Evolutionary conservation across 1,139 yeast species (phyloP).

Genomic region (Lodderomyces beijingensis): DNA sequence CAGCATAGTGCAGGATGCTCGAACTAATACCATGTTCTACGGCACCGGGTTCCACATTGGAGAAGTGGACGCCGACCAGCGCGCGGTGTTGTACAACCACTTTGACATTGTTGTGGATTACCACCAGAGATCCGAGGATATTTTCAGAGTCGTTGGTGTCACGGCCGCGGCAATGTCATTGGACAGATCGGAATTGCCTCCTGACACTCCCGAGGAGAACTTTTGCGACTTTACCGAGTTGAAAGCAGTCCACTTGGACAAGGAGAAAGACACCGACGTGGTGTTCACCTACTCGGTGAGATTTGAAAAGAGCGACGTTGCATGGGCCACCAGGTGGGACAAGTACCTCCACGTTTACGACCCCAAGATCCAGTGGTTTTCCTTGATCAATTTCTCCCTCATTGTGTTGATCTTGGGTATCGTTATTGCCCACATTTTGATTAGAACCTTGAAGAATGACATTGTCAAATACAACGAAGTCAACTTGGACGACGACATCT

Average conservation of each 20-base stretch:
- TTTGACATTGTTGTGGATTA: constrained; percentile 76
- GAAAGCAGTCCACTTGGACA: constrained; percentile 26
- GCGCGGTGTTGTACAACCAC: constrained; percentile 70
- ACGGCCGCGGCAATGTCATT: constrained; percentile 68
- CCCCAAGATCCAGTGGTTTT: constrained; percentile 94
- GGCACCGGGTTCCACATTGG: constrained; percentile 85
- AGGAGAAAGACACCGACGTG: constrained; percentile 29
- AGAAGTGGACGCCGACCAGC: constrained; percentile 43
- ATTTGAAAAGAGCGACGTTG: constrained; percentile 65
- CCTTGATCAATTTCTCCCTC: constrained; percentile 77
- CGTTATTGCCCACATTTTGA: constrained; percentile 74
- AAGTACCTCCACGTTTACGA: constrained; percentile 87
- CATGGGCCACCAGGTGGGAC: constrained; percentile 99
- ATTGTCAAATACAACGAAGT: constrained; percentile 86
- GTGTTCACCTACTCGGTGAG: constrained; percentile 43
- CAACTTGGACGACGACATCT: constrained; percentile 79
- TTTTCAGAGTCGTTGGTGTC: constrained; percentile 85
- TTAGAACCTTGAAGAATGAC: constrained; percentile 80
- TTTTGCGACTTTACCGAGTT: constrained; percentile 16
- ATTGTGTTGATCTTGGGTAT: constrained; percentile 74
- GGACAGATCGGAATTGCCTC: constrained; percentile 34
- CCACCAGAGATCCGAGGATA: constrained; percentile 64
- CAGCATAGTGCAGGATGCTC: constrained; percentile 47
- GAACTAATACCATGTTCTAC: constrained; percentile 59
- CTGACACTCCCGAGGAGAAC: constrained; percentile 29